These are phyloP conservation scores for Pleomassaria siparia DNA, from an alignment of 2,329 filamentous ascomycete species.

Conservation along the genomic window DNA sequence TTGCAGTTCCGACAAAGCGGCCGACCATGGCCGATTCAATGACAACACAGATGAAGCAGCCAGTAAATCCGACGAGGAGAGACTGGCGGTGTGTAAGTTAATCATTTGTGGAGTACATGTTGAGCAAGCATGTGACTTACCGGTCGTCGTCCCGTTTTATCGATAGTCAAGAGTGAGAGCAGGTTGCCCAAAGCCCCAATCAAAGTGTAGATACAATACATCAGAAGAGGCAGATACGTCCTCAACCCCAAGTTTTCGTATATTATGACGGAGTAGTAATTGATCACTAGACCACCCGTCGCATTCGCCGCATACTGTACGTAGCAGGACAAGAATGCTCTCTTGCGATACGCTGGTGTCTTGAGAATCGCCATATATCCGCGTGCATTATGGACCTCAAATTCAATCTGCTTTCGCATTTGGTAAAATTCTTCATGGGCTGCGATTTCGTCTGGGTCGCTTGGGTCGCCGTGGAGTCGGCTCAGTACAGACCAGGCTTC, in stretches of 20 bases:
- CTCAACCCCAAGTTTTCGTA: conserved; percentile 24
- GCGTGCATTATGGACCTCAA: conserved; percentile 18
- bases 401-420: conserved; percentile 26
- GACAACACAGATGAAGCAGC: conserved; percentile 19
- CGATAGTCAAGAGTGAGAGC: conserved; percentile 23
- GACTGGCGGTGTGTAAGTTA: conserved; percentile 12
- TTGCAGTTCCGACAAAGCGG: conserved; percentile 16
- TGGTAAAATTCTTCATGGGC: conserved; percentile 29
- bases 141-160: conserved; percentile 22
- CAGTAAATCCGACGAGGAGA: conserved; percentile 24
- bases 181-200: conserved; percentile 26
- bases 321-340: conserved; percentile 23
- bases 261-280: conserved; percentile 28
- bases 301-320: conserved; percentile 27
- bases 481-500: conserved; percentile 39
- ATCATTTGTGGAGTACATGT: neutral
- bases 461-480: conserved; percentile 19
- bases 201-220: conserved; percentile 28
- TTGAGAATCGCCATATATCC: conserved; percentile 24
- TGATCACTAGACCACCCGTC: conserved; percentile 26
- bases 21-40: conserved; percentile 28
- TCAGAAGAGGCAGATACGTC: conserved; percentile 22
- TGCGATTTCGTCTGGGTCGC: conserved; percentile 19
- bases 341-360: conserved; percentile 21
- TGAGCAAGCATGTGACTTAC: conserved; percentile 14